A percentile compares a stretch with the other conserved stretches of the same genome.
phyloP scores from a whole-genome alignment of 371 early-diverging fungal genomes.

The Mucor indicus region DNA sequence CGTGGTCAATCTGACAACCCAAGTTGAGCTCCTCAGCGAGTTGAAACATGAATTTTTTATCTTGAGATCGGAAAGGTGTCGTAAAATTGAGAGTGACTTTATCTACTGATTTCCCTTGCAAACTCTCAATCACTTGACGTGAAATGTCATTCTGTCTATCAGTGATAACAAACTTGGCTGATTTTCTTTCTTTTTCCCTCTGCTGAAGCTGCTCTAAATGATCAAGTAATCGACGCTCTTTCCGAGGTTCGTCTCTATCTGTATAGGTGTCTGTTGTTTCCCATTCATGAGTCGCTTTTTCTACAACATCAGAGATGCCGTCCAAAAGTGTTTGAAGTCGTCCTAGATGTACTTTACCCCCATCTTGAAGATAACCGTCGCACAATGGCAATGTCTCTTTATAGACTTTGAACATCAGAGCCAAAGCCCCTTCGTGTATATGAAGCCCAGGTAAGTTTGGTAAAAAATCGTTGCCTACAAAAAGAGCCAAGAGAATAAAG shows the following conservation, averaged over 20 bases:
- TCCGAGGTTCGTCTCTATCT: constrained; percentile 40
- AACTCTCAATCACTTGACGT: constrained; percentile 52
- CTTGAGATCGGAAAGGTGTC: constrained; percentile 48
- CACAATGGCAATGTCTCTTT: constrained; percentile 64
- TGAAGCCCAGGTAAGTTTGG: constrained; percentile 94
- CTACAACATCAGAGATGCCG: constrained; percentile 55
- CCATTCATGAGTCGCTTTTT: constrained; percentile 65
- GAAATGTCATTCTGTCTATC: constrained; percentile 53
- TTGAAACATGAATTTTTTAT: constrained; percentile 61
- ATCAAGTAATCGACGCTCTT: too few relatives aligned
- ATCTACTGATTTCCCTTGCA: constrained; percentile 22
- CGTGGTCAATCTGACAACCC: constrained; percentile 36
- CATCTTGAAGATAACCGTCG: constrained; percentile 86
- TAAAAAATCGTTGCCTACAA: constrained; percentile 99
- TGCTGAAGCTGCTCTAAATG: constrained; percentile 42
- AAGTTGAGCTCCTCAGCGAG: constrained; percentile 68
- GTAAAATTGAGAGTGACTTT: constrained; percentile 47
- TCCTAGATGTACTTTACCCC: constrained; percentile 68
- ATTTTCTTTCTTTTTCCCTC: constrained; percentile 42
- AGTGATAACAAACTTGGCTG: constrained; percentile 51
- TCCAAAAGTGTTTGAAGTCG: constrained; percentile 64
- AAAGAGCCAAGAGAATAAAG: constrained; percentile 90
- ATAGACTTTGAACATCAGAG: constrained; percentile 81
- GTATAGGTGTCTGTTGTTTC: constrained; percentile 59
- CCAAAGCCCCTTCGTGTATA: constrained; percentile 92